Evolutionary conservation across 805 yeast genomes (phyloP).

Genomic region (Nakazawaea pomicola): DNA sequence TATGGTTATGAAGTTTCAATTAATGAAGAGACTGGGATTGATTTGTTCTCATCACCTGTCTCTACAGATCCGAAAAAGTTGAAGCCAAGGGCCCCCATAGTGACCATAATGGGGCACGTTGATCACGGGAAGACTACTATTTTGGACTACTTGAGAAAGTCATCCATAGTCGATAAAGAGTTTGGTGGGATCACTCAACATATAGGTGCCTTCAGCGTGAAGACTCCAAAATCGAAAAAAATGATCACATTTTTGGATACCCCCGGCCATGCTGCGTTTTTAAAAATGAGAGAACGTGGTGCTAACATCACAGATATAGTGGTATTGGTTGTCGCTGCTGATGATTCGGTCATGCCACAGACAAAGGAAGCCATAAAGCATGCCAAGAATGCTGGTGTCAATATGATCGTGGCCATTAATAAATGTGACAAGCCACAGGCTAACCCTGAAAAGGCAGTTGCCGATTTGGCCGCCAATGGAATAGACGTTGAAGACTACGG

Average conservation of each 20-base stretch:
- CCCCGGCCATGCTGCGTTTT: conserved; percentile 96
- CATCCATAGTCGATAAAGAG: conserved; percentile 78
- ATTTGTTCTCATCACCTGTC: conserved; percentile 52
- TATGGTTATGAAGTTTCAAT: conserved; percentile 63
- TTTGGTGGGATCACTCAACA: conserved; percentile 98
- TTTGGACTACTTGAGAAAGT: conserved; percentile 78
- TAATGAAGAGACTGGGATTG: conserved; percentile 55
- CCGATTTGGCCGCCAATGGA: conserved; percentile 71
- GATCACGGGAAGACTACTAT: conserved; percentile 98
- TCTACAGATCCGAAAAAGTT: conserved; percentile 42
- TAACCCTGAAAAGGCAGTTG: conserved; percentile 68
- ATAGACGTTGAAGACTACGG: conserved; percentile 90
- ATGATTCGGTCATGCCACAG: conserved; percentile 97
- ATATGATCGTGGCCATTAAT: conserved; percentile 86
- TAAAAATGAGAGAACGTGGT: conserved; percentile 95
- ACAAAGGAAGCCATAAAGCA: conserved; percentile 94
- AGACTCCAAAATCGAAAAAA: conserved; percentile 69
- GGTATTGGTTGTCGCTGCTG: conserved; percentile 91
- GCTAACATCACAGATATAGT: conserved; percentile 92
- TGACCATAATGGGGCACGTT: conserved; percentile 98
- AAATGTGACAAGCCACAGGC: conserved; percentile 83
- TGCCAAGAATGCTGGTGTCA: conserved; percentile 75
- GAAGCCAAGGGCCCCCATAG: conserved; percentile 83
- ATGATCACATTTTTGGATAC: conserved; percentile 89
- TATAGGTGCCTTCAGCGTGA: conserved; percentile 92